phyloP scores from a whole-genome alignment of 768 basidiomycete species.

The Mycena capillaripes region DNA sequence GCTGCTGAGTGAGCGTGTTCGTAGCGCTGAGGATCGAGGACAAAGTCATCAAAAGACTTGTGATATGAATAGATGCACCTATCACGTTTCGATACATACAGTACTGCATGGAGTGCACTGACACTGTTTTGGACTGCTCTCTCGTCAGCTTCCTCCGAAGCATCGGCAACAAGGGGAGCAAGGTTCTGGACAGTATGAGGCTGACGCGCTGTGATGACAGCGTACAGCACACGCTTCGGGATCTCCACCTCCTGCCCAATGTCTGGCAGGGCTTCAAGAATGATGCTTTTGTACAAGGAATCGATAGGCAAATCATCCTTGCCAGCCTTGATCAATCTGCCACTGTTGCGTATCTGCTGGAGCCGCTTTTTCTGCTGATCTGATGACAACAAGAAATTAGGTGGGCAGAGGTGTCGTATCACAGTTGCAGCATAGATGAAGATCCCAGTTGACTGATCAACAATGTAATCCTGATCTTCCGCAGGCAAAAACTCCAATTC shows the following conservation, averaged over 20 bases:
- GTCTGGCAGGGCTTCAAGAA: not conserved
- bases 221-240: not conserved
- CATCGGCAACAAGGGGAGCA: conserved; percentile 4
- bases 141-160: not conserved
- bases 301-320: conserved; percentile 14
- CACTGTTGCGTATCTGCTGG: not conserved
- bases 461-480: not conserved
- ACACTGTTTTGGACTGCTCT: conserved; percentile 3
- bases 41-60: conserved; percentile 19
- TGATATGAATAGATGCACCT: conserved; percentile 4
- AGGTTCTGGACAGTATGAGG: not conserved
- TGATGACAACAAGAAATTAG: not conserved
- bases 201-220: not conserved
- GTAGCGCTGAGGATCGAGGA: not conserved
- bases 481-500: not conserved
- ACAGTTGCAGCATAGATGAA: conserved; percentile 16
- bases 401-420: conserved; percentile 3
- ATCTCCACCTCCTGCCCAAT: not conserved
- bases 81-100: conserved; percentile 3
- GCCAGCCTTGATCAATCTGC: not conserved
- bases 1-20: not conserved
- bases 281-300: not conserved
- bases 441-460: not conserved
- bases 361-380: not conserved
- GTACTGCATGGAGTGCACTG: conserved; percentile 1